These are phyloP conservation scores for Fusarium sp. DNA, from an alignment of 2,329 filamentous ascomycete genomes.

Conservation along the genomic window DNA sequence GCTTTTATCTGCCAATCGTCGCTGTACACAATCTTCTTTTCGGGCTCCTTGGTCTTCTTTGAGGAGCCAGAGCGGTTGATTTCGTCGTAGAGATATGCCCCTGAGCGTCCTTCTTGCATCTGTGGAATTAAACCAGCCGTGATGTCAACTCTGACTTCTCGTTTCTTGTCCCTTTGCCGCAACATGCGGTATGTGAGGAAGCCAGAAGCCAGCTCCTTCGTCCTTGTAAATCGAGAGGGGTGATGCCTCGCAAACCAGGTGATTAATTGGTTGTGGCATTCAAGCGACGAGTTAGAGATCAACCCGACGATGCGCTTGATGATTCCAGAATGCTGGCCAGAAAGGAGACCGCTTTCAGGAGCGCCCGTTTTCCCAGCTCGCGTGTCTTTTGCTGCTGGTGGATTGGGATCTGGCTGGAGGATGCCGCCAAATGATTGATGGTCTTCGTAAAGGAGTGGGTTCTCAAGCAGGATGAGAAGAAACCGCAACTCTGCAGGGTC, in stretches of 20 bases:
- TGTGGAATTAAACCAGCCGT: conserved; percentile 78
- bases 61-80: conserved; percentile 66
- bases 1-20: conserved; percentile 93
- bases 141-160: conserved; percentile 68
- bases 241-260: conserved; percentile 82
- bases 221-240: conserved; percentile 73
- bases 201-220: conserved; percentile 80
- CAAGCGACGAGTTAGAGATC: conserved; percentile 78
- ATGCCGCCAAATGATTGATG: conserved; percentile 55
- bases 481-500: conserved; percentile 80
- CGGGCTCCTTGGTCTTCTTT: conserved; percentile 66
- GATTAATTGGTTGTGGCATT: conserved; percentile 81
- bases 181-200: conserved; percentile 86
- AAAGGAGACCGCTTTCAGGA: conserved; percentile 56
- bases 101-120: conserved; percentile 73
- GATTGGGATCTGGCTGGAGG: conserved; percentile 47
- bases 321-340: conserved; percentile 82
- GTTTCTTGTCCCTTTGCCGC: conserved; percentile 76
- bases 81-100: conserved; percentile 82
- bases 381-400: conserved; percentile 16
- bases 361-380: conserved; percentile 25
- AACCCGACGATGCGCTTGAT: conserved; percentile 87
- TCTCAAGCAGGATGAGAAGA: conserved; percentile 80
- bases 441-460: conserved; percentile 75
- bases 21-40: conserved; percentile 72